Evolutionary conservation across 345 rosid species (phyloP), one percentile per base, ranked within the genome.

Genomic region (Ceriops tagal): DNA sequence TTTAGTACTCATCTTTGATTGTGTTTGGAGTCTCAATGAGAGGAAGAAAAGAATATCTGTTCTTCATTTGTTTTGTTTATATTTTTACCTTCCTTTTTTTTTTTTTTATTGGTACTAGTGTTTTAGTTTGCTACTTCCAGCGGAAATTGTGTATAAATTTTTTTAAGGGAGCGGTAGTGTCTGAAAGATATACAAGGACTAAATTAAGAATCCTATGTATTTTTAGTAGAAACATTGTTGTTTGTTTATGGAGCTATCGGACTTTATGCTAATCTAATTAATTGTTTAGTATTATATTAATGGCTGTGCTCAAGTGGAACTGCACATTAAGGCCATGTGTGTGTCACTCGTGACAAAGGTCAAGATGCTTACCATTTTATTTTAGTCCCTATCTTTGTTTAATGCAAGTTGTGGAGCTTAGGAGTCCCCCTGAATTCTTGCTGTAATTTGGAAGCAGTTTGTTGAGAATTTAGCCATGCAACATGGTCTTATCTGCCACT

Each of bases 31-130:
- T 78, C 80, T 75, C 85, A 73, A 80, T 67, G 73, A 64, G 79
- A 66, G 20, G 6, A 61, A 70, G 65, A 73, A 43, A 43, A 79
- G 83, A 79, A 80, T 79, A 82, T 86, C 79, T 80, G 85, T 73
- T 79, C 83, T 77, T 78, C 69, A 76, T 83, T 79, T 83, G 80
- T 79, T 84, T 43, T 79, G 81, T 82, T 85, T 79, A 76, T 88
- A 81, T 65, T 68, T 80, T 68, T 75, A 66, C 15, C 8, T 5
- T 68, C 68, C 65, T 52, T 69, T 47, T 27, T 37, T 34, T 53
- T 61, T 64, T 31, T 31, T 59, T 15, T 20, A 30, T 21, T n/a
- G 11, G 34, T 27, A 31, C 43, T 47, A 73, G 67, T 66, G 61
- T 67, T 69, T 66, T 69, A 72, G 62, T 71, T 73, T 80, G 77